Conservation (phyloP, 2,329 filamentous ascomycete species). For the Cladosporium austrohemisphaericum region DNA sequence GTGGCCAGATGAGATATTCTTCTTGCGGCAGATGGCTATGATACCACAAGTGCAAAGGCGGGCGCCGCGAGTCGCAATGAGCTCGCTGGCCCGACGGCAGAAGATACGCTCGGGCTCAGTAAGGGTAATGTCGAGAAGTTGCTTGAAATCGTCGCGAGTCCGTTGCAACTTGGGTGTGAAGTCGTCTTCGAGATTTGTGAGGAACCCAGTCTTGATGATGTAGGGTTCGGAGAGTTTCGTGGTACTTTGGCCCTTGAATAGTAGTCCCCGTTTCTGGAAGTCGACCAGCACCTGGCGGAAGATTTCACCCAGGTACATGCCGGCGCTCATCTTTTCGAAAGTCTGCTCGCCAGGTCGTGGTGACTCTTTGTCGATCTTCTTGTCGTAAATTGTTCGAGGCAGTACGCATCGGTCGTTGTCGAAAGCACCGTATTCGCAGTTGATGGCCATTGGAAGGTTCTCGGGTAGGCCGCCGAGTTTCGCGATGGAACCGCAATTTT, state of each 20-base stretch:
- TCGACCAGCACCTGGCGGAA: constrained; percentile 86
- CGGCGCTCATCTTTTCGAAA: constrained; percentile 97
- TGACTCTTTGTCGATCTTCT: constrained; percentile 83
- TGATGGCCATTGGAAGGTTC: constrained; percentile 87
- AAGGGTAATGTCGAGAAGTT: constrained; percentile 24
- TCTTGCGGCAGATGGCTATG: constrained; percentile 36
- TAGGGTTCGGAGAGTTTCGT: constrained; percentile 75
- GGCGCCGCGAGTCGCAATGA: constrained; percentile 35
- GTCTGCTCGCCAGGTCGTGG: constrained; percentile 90
- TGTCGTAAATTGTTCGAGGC: constrained; percentile 80
- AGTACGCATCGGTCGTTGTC: constrained; percentile 91
- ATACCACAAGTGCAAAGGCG: constrained; percentile 38
- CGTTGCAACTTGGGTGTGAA: constrained; percentile 21
- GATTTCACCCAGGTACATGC: constrained; percentile 89
- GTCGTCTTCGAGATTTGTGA: constrained; percentile 77
- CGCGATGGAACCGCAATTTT: constrained; percentile 73
- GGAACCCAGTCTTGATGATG: constrained; percentile 83
- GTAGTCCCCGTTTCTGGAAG: constrained; percentile 68
- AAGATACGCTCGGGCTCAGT: constrained; percentile 29
- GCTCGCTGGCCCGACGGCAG: constrained; percentile 29
- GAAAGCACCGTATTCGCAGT: constrained; percentile 97
- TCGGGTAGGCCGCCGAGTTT: constrained; percentile 75
- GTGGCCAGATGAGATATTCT: constrained; percentile 31
- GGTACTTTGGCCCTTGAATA: constrained; percentile 79
- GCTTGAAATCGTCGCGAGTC: constrained; percentile 25